Conservation (phyloP, 1,139 yeast genomes). For the Geotrichum fermentans region DNA sequence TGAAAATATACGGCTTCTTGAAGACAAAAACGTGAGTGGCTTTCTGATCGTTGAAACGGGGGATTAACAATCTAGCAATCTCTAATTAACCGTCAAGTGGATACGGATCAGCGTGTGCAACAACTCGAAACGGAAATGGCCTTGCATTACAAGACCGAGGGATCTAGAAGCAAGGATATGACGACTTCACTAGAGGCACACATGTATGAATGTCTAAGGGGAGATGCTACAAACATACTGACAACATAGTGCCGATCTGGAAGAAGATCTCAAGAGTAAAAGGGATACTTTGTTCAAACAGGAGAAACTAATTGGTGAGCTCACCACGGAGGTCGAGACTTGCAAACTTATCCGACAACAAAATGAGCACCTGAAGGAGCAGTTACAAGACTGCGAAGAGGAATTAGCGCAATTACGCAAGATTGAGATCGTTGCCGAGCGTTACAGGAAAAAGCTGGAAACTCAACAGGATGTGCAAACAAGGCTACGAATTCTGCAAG, state of each 20-base stretch:
- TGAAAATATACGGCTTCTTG: not conserved
- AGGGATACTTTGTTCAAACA: slow-evolving; percentile 13
- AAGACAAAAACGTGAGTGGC: not conserved
- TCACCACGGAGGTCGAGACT: slow-evolving; percentile 8
- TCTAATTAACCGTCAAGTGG: not conserved
- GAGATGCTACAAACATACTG: not conserved
- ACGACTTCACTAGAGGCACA: slow-evolving; percentile 1
- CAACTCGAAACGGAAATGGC: slow-evolving; percentile 1
- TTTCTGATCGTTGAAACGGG: too few relatives aligned
- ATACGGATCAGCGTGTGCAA: not conserved
- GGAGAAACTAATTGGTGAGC: slow-evolving; percentile 19
- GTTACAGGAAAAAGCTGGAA: slow-evolving; percentile 24
- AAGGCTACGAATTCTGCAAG: slow-evolving; percentile 22
- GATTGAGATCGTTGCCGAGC: slow-evolving; percentile 22
- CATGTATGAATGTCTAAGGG: slow-evolving; percentile 1
- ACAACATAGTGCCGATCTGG: slow-evolving; percentile 20
- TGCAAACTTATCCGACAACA: not conserved
- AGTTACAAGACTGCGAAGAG: slow-evolving; percentile 21
- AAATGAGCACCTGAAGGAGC: slow-evolving; percentile 16
- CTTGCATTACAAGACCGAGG: not conserved
- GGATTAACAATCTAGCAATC: not conserved
- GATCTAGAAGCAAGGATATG: not conserved
- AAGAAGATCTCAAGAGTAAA: slow-evolving; percentile 14
- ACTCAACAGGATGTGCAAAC: slow-evolving; percentile 20
- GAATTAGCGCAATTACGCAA: slow-evolving; percentile 19